Base-by-base conservation (phyloP, 805 yeast genomes). In the Yarrowia sp. region DNA sequence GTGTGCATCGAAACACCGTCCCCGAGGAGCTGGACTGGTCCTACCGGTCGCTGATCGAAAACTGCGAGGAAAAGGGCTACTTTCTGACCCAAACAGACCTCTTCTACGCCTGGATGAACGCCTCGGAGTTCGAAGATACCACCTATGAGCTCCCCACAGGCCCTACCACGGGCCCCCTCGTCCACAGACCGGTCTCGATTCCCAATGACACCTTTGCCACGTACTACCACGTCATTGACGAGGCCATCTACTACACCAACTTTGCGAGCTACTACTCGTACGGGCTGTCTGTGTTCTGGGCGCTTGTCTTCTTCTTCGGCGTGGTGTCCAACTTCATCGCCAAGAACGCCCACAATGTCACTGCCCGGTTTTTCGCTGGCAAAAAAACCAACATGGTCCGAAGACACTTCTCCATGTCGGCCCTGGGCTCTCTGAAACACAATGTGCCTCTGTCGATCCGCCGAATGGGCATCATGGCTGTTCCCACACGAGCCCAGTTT, bases 351-450 rank as follows among this genome's bases (percentile, higher is more conserved):
- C 65, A 56, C 13, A 61, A 66, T 17, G 64, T 49, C 38, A 58
- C 47, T 9, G 55, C 60, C n/a, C 68, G 49, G 30, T 61, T 40
- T 34, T 55, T 55, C 12, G 34, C 61, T 2, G 68, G 67, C 19
- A 61, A 33, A n/a, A 67, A 61, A 83, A 82, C 78, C 71, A 82
- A 24, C 85, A 83, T 68, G 82, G 85, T 78, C 14, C 19, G 61
- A 8, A 17, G 46, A 6, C 74, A 86, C 14, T 82, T 85, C 68
- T 87, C 85, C 0, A 79, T 91, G 7, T 91, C 96, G 95, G 81
- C 79, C 0, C 80, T 85, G 70, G 95, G 91, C 73, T 79, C 92
- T 6, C 61, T 55, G 12, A 55, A 55, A 24, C 61, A 55, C 61
- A 55, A 55, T 24, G 61, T 55, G 5, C 61, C 61, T 1, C 46